Evolutionary conservation across 139 green algal species (phyloP), one percentile per base, ranked within the genome.

Genomic region (Pseudopediastrum boryanum): DNA sequence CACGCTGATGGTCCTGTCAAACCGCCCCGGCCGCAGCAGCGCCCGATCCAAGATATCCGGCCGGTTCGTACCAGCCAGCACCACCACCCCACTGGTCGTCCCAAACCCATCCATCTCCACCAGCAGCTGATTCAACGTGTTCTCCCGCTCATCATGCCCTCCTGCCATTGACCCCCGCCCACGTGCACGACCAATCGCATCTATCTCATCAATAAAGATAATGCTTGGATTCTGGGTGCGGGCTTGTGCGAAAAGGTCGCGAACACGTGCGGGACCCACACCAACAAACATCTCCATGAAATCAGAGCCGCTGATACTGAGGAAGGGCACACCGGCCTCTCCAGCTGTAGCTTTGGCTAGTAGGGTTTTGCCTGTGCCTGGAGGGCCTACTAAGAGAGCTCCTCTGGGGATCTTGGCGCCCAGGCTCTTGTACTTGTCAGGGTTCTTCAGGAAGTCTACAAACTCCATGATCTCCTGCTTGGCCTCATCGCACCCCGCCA

Each of bases 91-190:
- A n/a, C 85, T 85, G 43, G 94, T 97, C 41, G 91, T 95, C 71
- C 82, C 73, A 58, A 96, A 96, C 39, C 89, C 92, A 78, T 96
- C 93, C 94, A 98, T 96, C 88, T 96, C 95, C 31, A 98, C 95
- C 69, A 98, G 90, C 83, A 99, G 90, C 90, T 99, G 97, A 83
- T 99, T 99, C 10, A 99, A 88, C 9, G 97, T 99, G 88, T 97
- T 98, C 85, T 99, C 97, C 12, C 97, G 87, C 91, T 99, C 97
- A 80, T 99, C 97, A 51, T 98, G 97, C 46, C 95, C 95, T 39
- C 96, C 95, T 21, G 52, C 51, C 69, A 66, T 50, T 25, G 69
- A 36, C 29, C 65, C 52, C 33, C 69, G 51, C 2, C 50, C 69
- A 5, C 92, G 10, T 8, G 91, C 89, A 0, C 91, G 86, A 0